Evolutionary conservation across 495 filamentous ascomycete genomes (phyloP), one percentile per base, ranked within the genome.

Genomic region (Bryoglossum gracile): DNA sequence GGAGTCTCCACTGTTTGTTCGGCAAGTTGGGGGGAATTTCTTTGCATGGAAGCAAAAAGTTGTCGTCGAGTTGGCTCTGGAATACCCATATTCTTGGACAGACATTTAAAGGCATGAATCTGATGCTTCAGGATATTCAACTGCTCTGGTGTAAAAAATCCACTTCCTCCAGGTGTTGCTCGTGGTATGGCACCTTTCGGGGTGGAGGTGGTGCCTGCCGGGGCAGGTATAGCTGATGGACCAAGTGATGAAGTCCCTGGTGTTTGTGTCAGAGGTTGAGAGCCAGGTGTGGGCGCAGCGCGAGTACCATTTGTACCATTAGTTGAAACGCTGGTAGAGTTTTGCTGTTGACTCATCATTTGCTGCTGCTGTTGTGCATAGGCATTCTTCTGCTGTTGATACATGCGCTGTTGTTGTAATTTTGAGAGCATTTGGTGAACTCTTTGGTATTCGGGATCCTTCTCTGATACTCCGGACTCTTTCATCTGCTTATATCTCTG

Each of bases 401-500:
- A 63, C 24, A 72, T 63, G 17, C 69, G 71, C 53, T 84, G 78
- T 52, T 81, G 79, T 54, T 86, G 81, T 21, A 92, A 68, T 18
- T 71, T 71, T 11, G 71, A 55, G 16, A 95, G 74, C 23, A 89
- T 72, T 18, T 80, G 72, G 40, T 83, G 78, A 11, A 77, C 75
- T 66, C 87, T 90, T 44, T 84, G 67, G 57, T 82, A 86, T 62
- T 95, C 89, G 28, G 89, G 88, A 59, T 94, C 84, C 50, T 73
- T 81, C 46, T 77, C 74, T 13, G 80, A 74, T 14, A 90, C 80
- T 28, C 86, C 86, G 50, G 81, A 71, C 22, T 79, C 70, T 70
- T 86, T 85, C 81, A 95, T 82, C 64, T 86, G 81, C 53, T 84
- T 79, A 59, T 77, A 91, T 68, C 84, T 88, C 88, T 94, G 60